Evolutionary conservation across 345 rosid species (phyloP).

Genomic region (Mallotus nudiflorus): DNA sequence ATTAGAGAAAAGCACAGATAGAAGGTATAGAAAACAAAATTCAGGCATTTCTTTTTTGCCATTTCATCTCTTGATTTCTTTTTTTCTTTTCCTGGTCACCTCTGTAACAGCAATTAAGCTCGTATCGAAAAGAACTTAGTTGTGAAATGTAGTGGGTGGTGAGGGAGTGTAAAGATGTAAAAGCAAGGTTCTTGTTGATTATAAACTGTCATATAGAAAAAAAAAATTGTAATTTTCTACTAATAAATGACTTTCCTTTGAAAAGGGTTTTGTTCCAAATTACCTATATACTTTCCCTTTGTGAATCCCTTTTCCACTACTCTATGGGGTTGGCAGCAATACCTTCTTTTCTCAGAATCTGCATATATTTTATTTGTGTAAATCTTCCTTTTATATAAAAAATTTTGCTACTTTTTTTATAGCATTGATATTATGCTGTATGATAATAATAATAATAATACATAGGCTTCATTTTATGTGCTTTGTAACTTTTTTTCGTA

Average conservation of each 20-base stretch:
- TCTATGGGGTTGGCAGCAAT: conserved; percentile 3
- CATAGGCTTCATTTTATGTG: neutral
- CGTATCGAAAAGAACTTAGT: conserved; percentile 23
- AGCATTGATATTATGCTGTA: too few relatives aligned
- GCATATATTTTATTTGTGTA: neutral
- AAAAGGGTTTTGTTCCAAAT: conserved; percentile 19
- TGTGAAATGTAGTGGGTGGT: conserved; percentile 30
- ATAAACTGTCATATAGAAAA: conserved; percentile 27
- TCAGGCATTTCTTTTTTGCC: conserved; percentile 35
- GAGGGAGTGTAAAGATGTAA: conserved; percentile 44
- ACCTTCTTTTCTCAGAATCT: conserved; percentile 18
- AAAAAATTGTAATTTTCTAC: conserved; percentile 36
- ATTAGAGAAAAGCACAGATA: conserved; percentile 18
- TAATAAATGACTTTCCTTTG: conserved; percentile 34
- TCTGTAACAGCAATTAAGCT: conserved; percentile 36
- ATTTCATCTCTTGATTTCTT: neutral
- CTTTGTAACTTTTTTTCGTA: too few relatives aligned
- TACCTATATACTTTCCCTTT: conserved; percentile 9
- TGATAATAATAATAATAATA: too few relatives aligned
- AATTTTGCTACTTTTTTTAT: neutral
- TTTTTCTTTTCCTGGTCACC: conserved; percentile 32
- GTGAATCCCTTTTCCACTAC: neutral
- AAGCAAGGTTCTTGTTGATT: conserved; percentile 39
- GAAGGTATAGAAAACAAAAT: neutral
- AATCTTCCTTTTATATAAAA: conserved; percentile 14